Base-by-base conservation (phyloP, 2,329 filamentous ascomycete genomes). In the Rhytidhysteron rufulum region DNA sequence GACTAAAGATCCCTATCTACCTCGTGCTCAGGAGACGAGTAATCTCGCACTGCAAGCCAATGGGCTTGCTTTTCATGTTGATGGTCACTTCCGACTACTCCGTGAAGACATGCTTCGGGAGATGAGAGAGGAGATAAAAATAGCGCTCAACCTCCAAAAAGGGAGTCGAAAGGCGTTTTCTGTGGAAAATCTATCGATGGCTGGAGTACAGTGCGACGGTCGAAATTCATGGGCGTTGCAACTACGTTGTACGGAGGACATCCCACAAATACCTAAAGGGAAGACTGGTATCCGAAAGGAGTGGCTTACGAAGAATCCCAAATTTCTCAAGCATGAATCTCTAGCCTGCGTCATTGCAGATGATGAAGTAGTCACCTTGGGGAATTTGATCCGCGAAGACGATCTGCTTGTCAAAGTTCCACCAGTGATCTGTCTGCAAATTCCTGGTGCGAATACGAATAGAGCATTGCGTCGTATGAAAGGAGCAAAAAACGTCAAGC, bases 21-120 rank as follows among this genome's bases (percentile, higher is more conserved):
- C 2, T 68, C 61, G 0, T 69, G 71, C 0, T 63, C 69, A 0
- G 74, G 75, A 2, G 63, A 81, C 0, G 57, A 67, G 2, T 58
- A 74, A 3, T 42, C 61, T 0, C 32, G 62, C 3, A 20, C 53
- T 19, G 33, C 63, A 2, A 45, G 57, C 0, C 69, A n/a, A n/a
- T n/a, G n/a, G 76, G 2, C 51, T 71, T 0, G 63, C 58, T 0
- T 58, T 63, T 0, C 79, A 86, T 51, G 58, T 84, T 0, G 83
- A 85, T 47, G 83, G 81, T 51, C 79, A 85, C 35, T 88, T 83
- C 45, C 78, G 83, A 0, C 70, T 86, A 0, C 64, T 85, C 0
- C 67, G 83, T 2, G 82, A 87, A 48, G 83, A 86, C 43, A 83
- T 86, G 74, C 61, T 86, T 0, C 74, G 68, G 0, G 80, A 82